phyloP scores from a whole-genome alignment of 495 filamentous ascomycete species.

The Friedmanniomyces simplex region DNA sequence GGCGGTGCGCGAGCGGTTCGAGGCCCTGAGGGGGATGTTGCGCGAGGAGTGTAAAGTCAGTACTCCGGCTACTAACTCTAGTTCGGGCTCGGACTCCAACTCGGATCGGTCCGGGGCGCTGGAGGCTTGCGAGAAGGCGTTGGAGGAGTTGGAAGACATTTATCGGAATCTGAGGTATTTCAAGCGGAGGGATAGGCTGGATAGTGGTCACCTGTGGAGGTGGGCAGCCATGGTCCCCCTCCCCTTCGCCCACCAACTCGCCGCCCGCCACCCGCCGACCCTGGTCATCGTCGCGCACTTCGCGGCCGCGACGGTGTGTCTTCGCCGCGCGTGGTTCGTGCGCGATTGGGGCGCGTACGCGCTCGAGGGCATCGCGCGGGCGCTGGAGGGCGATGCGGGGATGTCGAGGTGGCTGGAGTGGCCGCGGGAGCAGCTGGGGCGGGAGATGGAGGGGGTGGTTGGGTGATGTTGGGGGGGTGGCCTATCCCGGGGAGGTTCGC shows the following conservation, averaged over 20 bases:
- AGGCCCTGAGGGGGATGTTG: too few species aligned
- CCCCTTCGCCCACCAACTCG: neutral
- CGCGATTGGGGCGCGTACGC: slow-evolving; percentile 7
- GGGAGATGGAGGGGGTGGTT: neutral
- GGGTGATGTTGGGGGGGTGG: neutral
- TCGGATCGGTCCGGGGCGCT: too few species aligned
- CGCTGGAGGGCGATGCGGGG: neutral
- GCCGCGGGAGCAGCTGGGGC: neutral
- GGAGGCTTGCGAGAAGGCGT: neutral
- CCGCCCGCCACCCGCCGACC: neutral
- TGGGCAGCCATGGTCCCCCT: neutral
- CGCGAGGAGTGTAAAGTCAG: too few species aligned
- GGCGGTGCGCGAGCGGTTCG: too few species aligned
- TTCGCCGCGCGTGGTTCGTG: neutral
- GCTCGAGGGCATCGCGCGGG: neutral
- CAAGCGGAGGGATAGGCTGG: neutral
- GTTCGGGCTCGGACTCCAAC: too few species aligned
- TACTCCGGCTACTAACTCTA: too few species aligned
- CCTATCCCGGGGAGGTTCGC: too few species aligned
- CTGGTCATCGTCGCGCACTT: slow-evolving; percentile 9
- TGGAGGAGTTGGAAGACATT: neutral
- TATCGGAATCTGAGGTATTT: neutral
- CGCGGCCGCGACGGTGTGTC: neutral
- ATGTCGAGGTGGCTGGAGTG: slow-evolving; percentile 13
- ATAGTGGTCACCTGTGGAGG: neutral